Conservation (phyloP, 345 rosid genomes). For the Camelina sativa region DNA sequence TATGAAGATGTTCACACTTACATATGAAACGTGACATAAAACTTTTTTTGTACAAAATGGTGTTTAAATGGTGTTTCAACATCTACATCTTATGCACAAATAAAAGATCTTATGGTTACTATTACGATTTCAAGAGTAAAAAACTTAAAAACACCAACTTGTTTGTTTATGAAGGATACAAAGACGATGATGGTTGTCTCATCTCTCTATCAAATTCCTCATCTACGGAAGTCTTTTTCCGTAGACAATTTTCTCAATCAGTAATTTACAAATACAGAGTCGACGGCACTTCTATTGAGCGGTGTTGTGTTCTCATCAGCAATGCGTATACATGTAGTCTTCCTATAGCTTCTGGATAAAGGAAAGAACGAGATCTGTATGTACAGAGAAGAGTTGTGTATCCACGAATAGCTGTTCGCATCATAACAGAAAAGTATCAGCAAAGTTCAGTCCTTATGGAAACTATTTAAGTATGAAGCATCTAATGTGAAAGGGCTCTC, state of each 20-base stretch:
- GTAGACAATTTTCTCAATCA: conserved; percentile 19
- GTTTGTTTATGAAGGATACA: background rate
- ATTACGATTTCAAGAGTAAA: background rate
- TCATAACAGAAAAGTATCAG: conserved; percentile 30
- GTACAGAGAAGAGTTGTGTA: conserved; percentile 96
- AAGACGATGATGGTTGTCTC: conserved; percentile 10
- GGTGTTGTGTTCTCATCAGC: conserved; percentile 10
- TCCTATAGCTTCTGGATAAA: conserved; percentile 87
- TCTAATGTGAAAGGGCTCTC: conserved; percentile 1
- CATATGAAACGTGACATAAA: background rate
- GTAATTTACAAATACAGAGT: conserved; percentile 24
- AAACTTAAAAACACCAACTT: too few species aligned
- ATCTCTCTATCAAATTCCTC: conserved; percentile 24
- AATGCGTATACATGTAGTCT: conserved; percentile 25
- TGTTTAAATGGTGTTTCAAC: background rate
- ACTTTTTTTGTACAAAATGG: background rate
- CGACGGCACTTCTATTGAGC: background rate
- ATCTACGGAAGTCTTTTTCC: conserved; percentile 31
- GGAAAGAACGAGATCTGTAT: conserved; percentile 91
- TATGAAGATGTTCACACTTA: too few species aligned
- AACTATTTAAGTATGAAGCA: conserved; percentile 5
- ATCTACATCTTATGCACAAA: background rate
- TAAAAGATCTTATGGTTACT: background rate
- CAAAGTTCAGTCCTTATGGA: background rate
- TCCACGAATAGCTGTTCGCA: conserved; percentile 74